These are phyloP conservation scores for Aspergillus sp. DNA, from an alignment of 2,329 filamentous ascomycete genomes.

Conservation along the genomic window DNA sequence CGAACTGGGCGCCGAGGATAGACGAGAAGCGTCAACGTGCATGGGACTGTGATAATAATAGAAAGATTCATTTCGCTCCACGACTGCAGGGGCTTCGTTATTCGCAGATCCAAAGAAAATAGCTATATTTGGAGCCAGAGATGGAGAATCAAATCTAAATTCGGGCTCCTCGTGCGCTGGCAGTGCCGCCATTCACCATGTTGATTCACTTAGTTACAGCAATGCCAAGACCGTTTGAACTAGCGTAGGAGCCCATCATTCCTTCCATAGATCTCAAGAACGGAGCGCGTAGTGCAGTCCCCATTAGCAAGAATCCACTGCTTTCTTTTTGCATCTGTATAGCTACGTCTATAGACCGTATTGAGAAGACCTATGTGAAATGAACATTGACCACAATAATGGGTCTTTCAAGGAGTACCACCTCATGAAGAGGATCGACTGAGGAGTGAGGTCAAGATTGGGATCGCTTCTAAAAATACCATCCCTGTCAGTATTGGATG, in stretches of 20 bases:
- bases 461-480: slow-evolving; percentile 8
- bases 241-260: no score
- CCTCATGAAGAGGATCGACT: no score
- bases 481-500: no score
- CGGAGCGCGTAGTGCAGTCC: no score
- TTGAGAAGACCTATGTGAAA: no score
- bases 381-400: not conserved
- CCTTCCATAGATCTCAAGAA: no score
- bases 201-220: no score
- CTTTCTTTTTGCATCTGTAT: no score
- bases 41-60: not conserved
- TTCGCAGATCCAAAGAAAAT: not conserved
- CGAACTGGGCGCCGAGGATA: not conserved
- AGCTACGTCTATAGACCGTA: no score
- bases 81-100: not conserved
- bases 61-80: not conserved
- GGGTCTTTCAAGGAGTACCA: not conserved
- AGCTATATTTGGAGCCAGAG: not conserved
- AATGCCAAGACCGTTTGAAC: no score
- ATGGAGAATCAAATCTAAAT: not conserved
- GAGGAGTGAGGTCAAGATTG: slow-evolving; percentile 10
- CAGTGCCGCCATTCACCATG: not conserved
- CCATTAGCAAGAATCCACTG: no score
- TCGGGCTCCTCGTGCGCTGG: not conserved
- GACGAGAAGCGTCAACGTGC: not conserved